A percentile compares a stretch with the other conserved stretches of the same genome.
These are phyloP conservation scores for Aspergillus melleus DNA, from an alignment of 2,329 filamentous ascomycete genomes.

Conservation along the genomic window DNA sequence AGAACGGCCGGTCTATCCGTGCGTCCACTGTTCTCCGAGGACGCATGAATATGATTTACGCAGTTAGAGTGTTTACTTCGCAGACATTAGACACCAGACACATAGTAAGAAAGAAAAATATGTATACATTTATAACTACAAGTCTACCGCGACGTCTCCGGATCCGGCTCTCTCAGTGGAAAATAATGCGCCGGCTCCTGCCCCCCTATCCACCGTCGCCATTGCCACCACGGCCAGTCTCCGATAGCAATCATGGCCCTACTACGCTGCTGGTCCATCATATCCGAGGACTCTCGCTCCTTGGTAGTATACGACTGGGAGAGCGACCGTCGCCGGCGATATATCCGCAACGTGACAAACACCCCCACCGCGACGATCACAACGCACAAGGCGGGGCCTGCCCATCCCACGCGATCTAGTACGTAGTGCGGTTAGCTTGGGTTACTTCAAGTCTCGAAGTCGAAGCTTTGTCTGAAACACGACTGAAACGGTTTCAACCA, in stretches of 20 bases:
- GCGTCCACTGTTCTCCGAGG: no score
- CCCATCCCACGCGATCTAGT: constrained; percentile 13
- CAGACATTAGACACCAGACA: no score
- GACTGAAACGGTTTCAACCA: background rate
- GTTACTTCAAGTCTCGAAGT: no score
- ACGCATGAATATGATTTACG: no score
- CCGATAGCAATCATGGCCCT: background rate
- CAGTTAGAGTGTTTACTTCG: no score
- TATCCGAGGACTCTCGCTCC: background rate
- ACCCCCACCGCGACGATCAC: constrained; percentile 9
- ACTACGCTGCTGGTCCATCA: no score
- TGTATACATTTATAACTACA: no score
- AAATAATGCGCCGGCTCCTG: constrained; percentile 24
- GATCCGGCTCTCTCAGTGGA: constrained; percentile 29
- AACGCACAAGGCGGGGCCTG: constrained; percentile 13
- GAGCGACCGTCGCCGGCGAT: constrained; percentile 3
- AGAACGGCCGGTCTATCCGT: no score
- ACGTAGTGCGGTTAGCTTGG: background rate
- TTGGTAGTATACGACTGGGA: constrained; percentile 1
- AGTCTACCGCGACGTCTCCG: background rate
- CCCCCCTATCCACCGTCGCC: constrained; percentile 26
- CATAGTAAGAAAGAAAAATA: no score
- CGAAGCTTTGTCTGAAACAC: background rate
- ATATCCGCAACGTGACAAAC: constrained; percentile 12
- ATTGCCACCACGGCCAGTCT: constrained; percentile 33